Conservation (phyloP, 306 rosid species). For the Cicer yamashitae region DNA sequence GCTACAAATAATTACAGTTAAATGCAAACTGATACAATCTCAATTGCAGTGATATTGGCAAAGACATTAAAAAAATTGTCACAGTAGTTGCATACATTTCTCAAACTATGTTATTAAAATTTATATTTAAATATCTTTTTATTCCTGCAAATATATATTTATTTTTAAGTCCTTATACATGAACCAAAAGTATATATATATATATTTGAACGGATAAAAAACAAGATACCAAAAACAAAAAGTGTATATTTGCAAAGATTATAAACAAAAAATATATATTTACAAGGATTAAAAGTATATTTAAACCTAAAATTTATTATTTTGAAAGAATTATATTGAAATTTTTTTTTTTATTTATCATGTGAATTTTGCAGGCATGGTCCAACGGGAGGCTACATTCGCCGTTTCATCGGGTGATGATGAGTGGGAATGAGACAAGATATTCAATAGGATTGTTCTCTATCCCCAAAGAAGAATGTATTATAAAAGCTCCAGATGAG, state of each 20-base stretch:
- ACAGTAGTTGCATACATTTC: background rate
- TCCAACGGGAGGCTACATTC: conserved; percentile 70
- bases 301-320: background rate
- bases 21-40: background rate
- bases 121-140: too few species aligned
- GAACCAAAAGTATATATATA: too few species aligned
- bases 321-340: background rate
- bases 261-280: too few species aligned
- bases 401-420: conserved; percentile 71
- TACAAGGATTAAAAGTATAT: too few species aligned
- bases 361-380: conserved; percentile 68
- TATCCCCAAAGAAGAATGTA: conserved; percentile 60
- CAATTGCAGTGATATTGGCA: background rate
- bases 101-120: background rate
- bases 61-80: background rate
- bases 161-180: too few species aligned
- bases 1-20: background rate
- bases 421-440: conserved; percentile 70
- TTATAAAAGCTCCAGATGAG: conserved; percentile 69
- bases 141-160: too few species aligned
- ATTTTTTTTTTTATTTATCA: background rate
- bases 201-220: too few species aligned
- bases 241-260: too few species aligned
- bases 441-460: conserved; percentile 70
- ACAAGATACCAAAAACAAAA: too few species aligned